Evolutionary conservation across 2,329 filamentous ascomycete species (phyloP).

Genomic region (Fulvia fulva): DNA sequence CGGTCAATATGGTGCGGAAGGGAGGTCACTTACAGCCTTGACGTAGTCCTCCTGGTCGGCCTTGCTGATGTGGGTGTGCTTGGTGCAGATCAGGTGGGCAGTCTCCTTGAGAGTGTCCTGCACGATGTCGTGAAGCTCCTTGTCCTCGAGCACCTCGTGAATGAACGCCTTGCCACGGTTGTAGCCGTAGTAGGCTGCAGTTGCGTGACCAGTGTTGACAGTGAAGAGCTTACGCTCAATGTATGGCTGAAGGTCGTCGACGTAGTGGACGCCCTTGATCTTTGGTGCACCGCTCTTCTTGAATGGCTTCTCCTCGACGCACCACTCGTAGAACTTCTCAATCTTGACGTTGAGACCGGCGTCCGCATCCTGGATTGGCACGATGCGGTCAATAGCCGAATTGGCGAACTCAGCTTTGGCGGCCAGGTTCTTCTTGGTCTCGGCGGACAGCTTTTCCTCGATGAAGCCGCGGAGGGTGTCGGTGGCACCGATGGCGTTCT

Average conservation of each 20-base stretch:
- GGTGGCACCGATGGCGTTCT: conserved; percentile 95
- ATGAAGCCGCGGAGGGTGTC: conserved; percentile 77
- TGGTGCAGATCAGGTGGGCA: conserved; percentile 75
- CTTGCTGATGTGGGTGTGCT: conserved; percentile 68
- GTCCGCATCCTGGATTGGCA: conserved; percentile 78
- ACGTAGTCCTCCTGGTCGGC: conserved; percentile 82
- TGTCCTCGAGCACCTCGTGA: conserved; percentile 80
- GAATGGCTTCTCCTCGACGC: conserved; percentile 85
- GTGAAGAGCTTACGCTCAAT: conserved; percentile 99
- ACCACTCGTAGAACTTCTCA: conserved; percentile 99
- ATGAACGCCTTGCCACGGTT: conserved; percentile 81
- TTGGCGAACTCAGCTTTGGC: conserved; percentile 87
- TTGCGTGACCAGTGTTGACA: conserved; percentile 96
- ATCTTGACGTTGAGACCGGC: conserved; percentile 87
- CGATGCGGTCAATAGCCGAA: conserved; percentile 96
- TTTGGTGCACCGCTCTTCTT: conserved; percentile 60
- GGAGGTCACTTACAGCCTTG: conserved; percentile 68
- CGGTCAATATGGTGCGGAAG: conserved; percentile 19
- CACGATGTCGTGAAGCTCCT: conserved; percentile 74
- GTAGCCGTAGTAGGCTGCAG: conserved; percentile 92
- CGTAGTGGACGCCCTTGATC: conserved; percentile 89
- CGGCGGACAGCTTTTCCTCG: conserved; percentile 64
- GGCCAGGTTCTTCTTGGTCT: conserved; percentile 64
- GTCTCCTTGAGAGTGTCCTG: conserved; percentile 80
- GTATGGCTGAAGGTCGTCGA: conserved; percentile 84